Conservation (phyloP, 2,329 filamentous ascomycete species). For the Botrytis deweyae region DNA sequence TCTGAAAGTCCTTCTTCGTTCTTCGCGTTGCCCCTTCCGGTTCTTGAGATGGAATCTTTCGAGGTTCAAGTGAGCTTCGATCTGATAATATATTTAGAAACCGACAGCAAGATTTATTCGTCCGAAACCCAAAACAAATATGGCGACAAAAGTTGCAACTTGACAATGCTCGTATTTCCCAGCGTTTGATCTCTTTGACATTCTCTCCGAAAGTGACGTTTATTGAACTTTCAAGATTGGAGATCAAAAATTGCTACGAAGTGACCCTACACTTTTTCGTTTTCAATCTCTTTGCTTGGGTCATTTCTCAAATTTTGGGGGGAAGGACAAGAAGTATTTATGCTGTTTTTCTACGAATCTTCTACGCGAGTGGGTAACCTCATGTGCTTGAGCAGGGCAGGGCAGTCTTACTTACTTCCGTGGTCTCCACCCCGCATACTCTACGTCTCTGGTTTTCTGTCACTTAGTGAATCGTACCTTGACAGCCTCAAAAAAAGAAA, state of each 20-base stretch:
- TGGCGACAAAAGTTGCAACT: background rate
- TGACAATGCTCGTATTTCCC: background rate
- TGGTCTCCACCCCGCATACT: background rate
- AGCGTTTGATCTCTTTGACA: too few relatives aligned
- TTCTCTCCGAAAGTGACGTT: background rate
- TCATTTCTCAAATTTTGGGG: background rate
- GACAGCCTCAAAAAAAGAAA: background rate
- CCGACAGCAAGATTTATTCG: background rate
- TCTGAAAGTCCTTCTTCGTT: background rate
- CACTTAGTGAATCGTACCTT: background rate
- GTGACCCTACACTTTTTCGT: too few relatives aligned
- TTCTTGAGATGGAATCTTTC: background rate
- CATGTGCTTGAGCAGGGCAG: background rate
- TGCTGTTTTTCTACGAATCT: background rate
- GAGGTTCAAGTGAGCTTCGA: background rate
- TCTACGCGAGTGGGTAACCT: background rate
- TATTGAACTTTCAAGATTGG: background rate
- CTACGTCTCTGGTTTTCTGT: accelerated
- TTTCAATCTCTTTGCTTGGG: too few relatives aligned
- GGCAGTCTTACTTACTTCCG: background rate
- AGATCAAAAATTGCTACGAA: background rate
- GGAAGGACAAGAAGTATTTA: background rate
- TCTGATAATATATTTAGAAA: background rate
- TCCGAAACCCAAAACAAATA: accelerated
- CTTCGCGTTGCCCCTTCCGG: background rate